phyloP scores from a whole-genome alignment of 2,329 filamentous ascomycete species.

The Colletotrichum sp. region DNA sequence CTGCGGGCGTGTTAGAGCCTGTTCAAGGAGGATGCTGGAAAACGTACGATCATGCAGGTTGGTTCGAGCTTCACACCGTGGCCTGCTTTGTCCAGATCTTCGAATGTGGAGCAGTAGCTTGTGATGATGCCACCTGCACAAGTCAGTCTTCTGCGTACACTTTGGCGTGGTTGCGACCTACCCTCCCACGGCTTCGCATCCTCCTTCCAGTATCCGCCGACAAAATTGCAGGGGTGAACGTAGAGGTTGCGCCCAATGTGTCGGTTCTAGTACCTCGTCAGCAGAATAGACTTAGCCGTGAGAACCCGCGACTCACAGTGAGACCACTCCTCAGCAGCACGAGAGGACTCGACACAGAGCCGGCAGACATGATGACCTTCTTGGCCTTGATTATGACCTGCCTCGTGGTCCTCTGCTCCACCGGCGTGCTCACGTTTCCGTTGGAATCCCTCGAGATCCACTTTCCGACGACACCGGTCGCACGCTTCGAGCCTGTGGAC shows the following conservation, averaged over 20 bases:
- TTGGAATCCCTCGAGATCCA: slow-evolving; percentile 76
- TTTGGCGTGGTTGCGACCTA: slow-evolving; percentile 19
- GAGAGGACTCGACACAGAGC: slow-evolving; percentile 78
- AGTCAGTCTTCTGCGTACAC: not conserved
- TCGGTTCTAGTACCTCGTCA: slow-evolving; percentile 59
- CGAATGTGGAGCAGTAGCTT: slow-evolving; percentile 75
- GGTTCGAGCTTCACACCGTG: slow-evolving; percentile 86
- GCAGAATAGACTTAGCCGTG: not conserved
- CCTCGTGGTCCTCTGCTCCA: slow-evolving; percentile 54
- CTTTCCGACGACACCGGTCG: slow-evolving; percentile 73
- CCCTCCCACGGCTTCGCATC: slow-evolving; percentile 74
- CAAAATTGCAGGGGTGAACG: slow-evolving; percentile 73
- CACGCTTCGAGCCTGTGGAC: slow-evolving; percentile 52
- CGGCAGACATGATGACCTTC: slow-evolving; percentile 79
- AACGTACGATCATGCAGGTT: slow-evolving; percentile 68
- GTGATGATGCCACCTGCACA: slow-evolving; percentile 77
- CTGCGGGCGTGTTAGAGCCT: slow-evolving; percentile 37
- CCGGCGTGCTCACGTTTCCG: slow-evolving; percentile 59
- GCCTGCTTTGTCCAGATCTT: slow-evolving; percentile 79
- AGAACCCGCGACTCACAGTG: slow-evolving; percentile 50
- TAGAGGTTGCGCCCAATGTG: slow-evolving; percentile 85
- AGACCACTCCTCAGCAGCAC: slow-evolving; percentile 80
- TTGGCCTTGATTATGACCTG: slow-evolving; percentile 78
- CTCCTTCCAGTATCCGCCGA: slow-evolving; percentile 70
- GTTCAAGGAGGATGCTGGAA: not conserved